phyloP scores from a whole-genome alignment of 129 eudicot genomes.

The Scalesia atractyloides region DNA sequence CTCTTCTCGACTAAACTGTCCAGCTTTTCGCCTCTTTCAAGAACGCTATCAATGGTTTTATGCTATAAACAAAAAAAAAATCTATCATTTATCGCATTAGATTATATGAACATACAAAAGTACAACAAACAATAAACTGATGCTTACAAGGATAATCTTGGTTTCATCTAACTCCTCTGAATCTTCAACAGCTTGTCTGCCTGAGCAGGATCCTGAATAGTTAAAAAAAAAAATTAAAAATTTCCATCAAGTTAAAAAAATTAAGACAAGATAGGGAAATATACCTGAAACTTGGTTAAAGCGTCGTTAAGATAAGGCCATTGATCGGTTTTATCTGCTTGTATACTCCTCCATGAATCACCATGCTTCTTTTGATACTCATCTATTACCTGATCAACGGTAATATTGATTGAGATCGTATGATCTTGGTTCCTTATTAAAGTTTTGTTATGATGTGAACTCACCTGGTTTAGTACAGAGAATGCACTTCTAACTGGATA shows the following conservation, averaged over 20 bases:
- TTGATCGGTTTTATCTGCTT: constrained; percentile 57
- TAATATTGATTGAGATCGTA: background rate
- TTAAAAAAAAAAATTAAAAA: background rate
- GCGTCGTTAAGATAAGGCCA: constrained; percentile 89
- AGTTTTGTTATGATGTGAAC: background rate
- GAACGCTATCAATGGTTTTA: constrained; percentile 58
- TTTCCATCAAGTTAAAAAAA: background rate
- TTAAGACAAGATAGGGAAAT: background rate
- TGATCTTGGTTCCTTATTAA: background rate
- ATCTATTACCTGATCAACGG: constrained; percentile 68
- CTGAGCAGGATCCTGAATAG: constrained; percentile 75
- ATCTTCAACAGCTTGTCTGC: constrained; percentile 77
- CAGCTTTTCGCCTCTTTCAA: constrained; percentile 57
- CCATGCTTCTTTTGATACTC: constrained; percentile 80
- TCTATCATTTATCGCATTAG: background rate
- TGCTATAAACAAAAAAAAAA: constrained; percentile 43
- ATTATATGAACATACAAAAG: background rate
- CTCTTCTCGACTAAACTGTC: constrained; percentile 72
- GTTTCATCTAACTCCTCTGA: constrained; percentile 21
- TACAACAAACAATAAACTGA: background rate
- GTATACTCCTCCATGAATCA: constrained; percentile 48
- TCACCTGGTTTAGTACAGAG: constrained; percentile 81
- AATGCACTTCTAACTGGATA: constrained; percentile 96
- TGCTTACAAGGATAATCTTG: constrained; percentile 84
- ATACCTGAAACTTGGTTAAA: constrained; percentile 73